Evolutionary conservation across 2,329 filamentous ascomycete species (phyloP).

Genomic region (Colletotrichum echinochloae): DNA sequence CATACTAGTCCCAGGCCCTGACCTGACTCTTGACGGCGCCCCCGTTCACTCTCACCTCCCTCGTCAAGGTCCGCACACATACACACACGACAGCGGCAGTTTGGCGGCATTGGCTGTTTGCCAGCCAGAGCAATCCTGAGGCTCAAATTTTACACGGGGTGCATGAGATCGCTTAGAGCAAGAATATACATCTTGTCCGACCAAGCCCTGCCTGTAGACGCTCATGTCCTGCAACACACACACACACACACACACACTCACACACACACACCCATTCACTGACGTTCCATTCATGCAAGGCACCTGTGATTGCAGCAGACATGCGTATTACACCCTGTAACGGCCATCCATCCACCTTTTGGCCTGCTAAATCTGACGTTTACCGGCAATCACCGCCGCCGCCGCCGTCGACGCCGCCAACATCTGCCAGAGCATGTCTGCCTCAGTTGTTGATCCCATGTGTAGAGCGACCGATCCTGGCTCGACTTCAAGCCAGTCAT

Average conservation of each 20-base stretch:
- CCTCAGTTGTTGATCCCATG: background rate
- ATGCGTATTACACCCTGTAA: constrained; percentile 11
- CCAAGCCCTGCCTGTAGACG: background rate
- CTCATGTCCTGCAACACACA: background rate
- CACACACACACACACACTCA: background rate
- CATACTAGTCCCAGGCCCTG: constrained; percentile 12
- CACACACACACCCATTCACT: background rate
- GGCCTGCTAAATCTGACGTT: background rate
- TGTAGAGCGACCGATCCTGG: background rate
- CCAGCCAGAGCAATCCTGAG: background rate
- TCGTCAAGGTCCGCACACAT: background rate
- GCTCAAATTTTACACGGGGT: background rate
- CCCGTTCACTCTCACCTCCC: constrained; percentile 3
- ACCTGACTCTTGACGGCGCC: constrained; percentile 21
- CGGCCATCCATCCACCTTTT: background rate
- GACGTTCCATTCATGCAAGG: constrained; percentile 18
- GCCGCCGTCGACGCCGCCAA: background rate
- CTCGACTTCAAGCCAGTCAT: background rate
- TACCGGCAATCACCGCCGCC: background rate
- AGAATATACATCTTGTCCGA: background rate
- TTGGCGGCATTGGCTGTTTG: background rate
- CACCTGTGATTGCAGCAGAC: constrained; percentile 8
- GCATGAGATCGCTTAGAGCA: background rate
- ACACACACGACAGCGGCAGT: background rate
- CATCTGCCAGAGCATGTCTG: background rate